Percentiles rank a stretch among this genome's conserved stretches.
These are phyloP conservation scores for Plenodomus lindquistii DNA, from an alignment of 2,329 filamentous ascomycete species.

Conservation along the genomic window DNA sequence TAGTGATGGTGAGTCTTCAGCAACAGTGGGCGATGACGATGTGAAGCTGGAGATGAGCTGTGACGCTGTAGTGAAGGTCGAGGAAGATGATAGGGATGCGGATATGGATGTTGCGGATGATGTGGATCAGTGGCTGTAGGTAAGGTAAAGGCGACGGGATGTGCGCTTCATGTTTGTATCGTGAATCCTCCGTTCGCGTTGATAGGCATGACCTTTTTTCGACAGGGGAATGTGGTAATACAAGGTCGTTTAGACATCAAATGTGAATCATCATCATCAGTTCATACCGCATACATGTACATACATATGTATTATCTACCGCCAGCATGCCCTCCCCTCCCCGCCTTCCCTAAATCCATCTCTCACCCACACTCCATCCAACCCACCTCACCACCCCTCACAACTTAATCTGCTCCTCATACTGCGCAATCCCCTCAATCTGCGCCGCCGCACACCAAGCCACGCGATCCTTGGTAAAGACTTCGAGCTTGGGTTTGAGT, in stretches of 20 bases:
- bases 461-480: constrained; percentile 57
- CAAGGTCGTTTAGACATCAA: no score
- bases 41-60: constrained; percentile 1
- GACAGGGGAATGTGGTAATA: no score
- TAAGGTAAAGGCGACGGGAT: no score
- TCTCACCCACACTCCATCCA: neutral
- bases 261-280: no score
- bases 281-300: neutral
- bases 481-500: constrained; percentile 58
- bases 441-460: constrained; percentile 46
- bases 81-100: constrained; percentile 16
- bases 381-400: neutral
- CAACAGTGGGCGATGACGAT: constrained; percentile 12
- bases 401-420: neutral
- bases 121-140: constrained; percentile 35
- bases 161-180: no score
- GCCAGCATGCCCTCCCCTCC: no score
- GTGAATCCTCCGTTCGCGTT: no score
- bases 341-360: no score
- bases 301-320: no score
- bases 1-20: constrained; percentile 20
- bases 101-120: constrained; percentile 43
- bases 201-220: neutral
- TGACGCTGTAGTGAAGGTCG: constrained; percentile 7
- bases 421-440: constrained; percentile 6